Conservation (phyloP, 1,284 basidiomycete genomes). For the Phylloporus gajari region DNA sequence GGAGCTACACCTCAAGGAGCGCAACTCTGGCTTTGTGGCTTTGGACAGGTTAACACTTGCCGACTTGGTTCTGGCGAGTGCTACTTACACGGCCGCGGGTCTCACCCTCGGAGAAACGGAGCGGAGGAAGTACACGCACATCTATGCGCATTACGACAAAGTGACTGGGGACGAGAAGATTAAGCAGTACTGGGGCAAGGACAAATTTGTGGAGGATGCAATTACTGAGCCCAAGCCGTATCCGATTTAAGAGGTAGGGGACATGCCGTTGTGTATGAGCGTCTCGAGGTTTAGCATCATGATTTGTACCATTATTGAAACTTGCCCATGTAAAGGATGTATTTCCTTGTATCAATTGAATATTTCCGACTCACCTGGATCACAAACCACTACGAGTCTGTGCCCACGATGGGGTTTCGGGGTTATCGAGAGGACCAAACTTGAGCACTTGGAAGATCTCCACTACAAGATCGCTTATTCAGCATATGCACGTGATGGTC, state of each 20-base stretch:
- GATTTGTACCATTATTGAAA: no score
- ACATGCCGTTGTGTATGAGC: no score
- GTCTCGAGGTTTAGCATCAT: no score
- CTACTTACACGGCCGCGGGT: conserved; percentile 41
- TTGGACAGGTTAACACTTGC: conserved; percentile 69
- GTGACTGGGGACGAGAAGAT: conserved; percentile 61
- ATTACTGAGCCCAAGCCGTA: conserved; percentile 16
- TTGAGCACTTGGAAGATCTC: no score
- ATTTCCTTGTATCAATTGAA: no score
- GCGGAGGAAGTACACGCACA: conserved; percentile 56
- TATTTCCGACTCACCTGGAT: no score
- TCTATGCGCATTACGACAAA: conserved; percentile 60
- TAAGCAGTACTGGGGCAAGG: conserved; percentile 36
- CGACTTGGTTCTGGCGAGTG: conserved; percentile 62
- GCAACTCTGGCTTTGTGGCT: conserved; percentile 57
- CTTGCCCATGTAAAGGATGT: no score
- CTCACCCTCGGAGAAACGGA: conserved; percentile 52
- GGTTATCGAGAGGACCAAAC: no score
- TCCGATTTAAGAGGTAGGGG: neutral
- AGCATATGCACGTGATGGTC: no score
- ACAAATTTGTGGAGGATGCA: conserved; percentile 25
- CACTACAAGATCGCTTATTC: no score
- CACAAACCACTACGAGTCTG: no score
- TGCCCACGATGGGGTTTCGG: no score
- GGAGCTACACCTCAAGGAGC: conserved; percentile 61